Evolutionary conservation across 1,284 basidiomycete genomes (phyloP).

Genomic region (Ganoderma meredithae): DNA sequence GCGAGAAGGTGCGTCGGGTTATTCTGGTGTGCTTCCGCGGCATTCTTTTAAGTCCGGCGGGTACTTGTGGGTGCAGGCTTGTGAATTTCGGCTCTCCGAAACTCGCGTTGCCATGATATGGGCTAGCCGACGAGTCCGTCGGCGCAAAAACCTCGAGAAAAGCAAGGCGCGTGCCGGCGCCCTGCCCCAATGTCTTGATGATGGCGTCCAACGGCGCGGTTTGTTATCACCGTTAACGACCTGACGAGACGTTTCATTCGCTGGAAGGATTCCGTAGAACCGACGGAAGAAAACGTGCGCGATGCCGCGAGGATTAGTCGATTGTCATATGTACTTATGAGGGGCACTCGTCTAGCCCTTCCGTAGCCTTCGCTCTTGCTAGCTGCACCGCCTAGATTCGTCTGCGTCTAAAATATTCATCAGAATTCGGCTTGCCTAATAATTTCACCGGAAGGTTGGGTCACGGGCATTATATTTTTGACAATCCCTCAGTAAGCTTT

Average conservation of each 20-base stretch:
- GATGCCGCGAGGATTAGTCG: not conserved
- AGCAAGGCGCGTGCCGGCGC: not conserved
- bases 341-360: not conserved
- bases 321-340: not conserved
- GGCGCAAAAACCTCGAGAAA: not conserved
- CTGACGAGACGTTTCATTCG: not conserved
- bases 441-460: not conserved
- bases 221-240: slow-evolving; percentile 1
- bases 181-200: not conserved
- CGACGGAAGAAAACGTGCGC: not conserved
- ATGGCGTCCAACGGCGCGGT: not conserved
- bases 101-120: slow-evolving; percentile 2
- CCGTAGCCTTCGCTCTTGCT: not conserved
- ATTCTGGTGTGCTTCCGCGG: not conserved
- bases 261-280: not conserved
- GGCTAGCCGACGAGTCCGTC: not conserved
- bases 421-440: not conserved
- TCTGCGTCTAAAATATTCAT: not conserved
- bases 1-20: not conserved
- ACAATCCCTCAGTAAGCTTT: not conserved
- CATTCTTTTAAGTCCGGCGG: slow-evolving; percentile 4
- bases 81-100: not conserved
- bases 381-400: not conserved
- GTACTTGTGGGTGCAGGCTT: slow-evolving; percentile 1
- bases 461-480: not conserved